Conservation (phyloP, 306 rosid species). For the Rosa chinensis region DNA sequence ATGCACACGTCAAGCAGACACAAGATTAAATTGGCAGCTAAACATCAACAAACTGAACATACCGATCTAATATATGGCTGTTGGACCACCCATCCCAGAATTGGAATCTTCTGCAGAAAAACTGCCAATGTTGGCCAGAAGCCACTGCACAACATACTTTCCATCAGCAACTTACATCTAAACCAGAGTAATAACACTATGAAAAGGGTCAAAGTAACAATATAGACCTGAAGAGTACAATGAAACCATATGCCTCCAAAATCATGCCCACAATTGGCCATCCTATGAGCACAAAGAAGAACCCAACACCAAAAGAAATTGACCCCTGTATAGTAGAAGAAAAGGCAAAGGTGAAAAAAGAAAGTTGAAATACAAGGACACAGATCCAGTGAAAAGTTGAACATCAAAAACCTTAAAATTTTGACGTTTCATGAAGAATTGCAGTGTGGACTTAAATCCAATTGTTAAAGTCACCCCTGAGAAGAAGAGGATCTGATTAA, state of each 20-base stretch:
- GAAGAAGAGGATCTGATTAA: constrained; percentile 84
- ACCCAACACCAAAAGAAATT: constrained; percentile 87
- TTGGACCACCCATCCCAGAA: constrained; percentile 92
- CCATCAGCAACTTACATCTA: constrained; percentile 35
- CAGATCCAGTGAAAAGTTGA: background rate
- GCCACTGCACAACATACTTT: constrained; percentile 63
- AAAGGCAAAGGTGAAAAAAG: constrained; percentile 7
- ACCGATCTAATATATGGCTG: constrained; percentile 85
- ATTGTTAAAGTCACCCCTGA: constrained; percentile 95
- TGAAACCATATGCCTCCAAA: constrained; percentile 86
- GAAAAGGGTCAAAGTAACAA: constrained; percentile 12
- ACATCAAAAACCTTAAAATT: constrained; percentile 68
- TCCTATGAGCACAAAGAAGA: constrained; percentile 80
- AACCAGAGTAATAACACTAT: background rate
- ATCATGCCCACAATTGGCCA: constrained; percentile 99
- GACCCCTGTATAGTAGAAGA: constrained; percentile 61
- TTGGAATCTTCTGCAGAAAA: constrained; percentile 87
- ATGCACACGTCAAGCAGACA: no score
- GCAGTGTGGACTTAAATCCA: constrained; percentile 88
- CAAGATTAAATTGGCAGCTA: background rate
- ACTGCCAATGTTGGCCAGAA: constrained; percentile 99
- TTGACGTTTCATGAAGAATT: constrained; percentile 91
- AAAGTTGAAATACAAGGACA: constrained; percentile 4
- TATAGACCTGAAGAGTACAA: constrained; percentile 82
- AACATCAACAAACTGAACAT: constrained; percentile 31